A percentile compares a stretch with the other conserved stretches of the same genome.
These are phyloP conservation scores for Neopestalotiopsis sp. DNA, from an alignment of 2,329 filamentous ascomycete genomes.

Conservation along the genomic window DNA sequence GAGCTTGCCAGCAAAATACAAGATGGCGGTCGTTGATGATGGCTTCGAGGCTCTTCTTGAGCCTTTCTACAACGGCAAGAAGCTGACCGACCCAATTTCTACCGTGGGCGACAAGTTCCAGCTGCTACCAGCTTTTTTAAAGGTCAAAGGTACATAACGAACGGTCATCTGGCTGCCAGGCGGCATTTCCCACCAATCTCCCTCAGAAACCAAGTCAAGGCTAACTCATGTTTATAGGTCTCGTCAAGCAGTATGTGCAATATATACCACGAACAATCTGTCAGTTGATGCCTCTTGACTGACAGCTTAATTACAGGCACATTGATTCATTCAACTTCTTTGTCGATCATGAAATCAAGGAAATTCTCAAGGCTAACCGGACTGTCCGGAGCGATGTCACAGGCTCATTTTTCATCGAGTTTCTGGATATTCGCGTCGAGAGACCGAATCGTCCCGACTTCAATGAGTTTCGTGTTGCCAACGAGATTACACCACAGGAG, in stretches of 20 bases:
- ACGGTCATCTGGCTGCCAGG: constrained; percentile 11
- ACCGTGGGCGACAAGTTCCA: constrained; percentile 92
- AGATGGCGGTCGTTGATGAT: constrained; percentile 63
- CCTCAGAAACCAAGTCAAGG: constrained; percentile 24
- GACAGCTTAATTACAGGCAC: constrained; percentile 56
- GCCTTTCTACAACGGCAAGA: constrained; percentile 73
- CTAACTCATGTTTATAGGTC: constrained; percentile 46
- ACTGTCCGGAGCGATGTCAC: constrained; percentile 91
- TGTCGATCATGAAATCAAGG: constrained; percentile 93
- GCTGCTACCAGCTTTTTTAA: constrained; percentile 93
- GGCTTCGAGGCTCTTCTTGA: constrained; percentile 70
- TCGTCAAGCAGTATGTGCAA: constrained; percentile 79
- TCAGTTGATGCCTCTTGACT: background rate
- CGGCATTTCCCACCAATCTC: constrained; percentile 27
- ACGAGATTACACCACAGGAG: constrained; percentile 90
- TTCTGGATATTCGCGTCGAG: constrained; percentile 88
- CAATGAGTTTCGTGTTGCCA: constrained; percentile 72
- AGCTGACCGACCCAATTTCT: constrained; percentile 68
- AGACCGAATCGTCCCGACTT: constrained; percentile 80
- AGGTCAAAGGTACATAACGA: constrained; percentile 76
- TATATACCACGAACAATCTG: constrained; percentile 13
- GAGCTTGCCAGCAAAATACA: constrained; percentile 24
- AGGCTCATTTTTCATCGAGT: constrained; percentile 90
- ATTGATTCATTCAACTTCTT: constrained; percentile 99
- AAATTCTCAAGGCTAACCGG: constrained; percentile 91